Evolutionary conservation across 2,329 filamentous ascomycete species (phyloP), one percentile per base, ranked within the genome.

Genomic region (Penicillium polonicum): DNA sequence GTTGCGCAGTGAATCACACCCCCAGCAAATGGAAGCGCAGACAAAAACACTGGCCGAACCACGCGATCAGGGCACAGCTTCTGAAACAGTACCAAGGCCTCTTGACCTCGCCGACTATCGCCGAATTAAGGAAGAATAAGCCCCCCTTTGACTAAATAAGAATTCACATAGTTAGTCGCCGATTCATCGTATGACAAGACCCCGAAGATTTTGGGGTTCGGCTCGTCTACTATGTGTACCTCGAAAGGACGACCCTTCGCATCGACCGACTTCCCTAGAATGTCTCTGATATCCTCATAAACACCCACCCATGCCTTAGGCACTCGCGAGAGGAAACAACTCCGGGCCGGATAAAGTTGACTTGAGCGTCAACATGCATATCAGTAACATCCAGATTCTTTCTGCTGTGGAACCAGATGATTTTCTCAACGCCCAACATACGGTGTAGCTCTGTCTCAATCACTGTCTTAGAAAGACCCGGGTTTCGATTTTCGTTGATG

Each of bases 1-100:
- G 69, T 71, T 13, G 66, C 57, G 58, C 69, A 72, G 56, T 72
- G 69, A 41, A 71, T 64, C 23, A 68, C 69, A 3, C 69, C 69
- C 2, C 67, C 69, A 35, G 57, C 58, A n/a, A 68, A 54, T 6
- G 68, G 65, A 39, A 71, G 57, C n/a, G 52, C 60, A 55, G 58
- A 60, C 10, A 70, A 57, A 38, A 46, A 53, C 17, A 71, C 64
- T 36, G 60, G 61, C 29, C 45, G 54, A 21, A 70, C 60, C 45
- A 59, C 49, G 8, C 68, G 55, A 10, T 65, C 60, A 9, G 65
- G 65, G 39, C 63, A 69, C 29, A 71, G 31, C 19, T 44, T 56
- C 23, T 63, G 59, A n/a, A 69, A 60, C 33, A 58, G 44, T 15
- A 59, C 61, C 17, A 69, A 27, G 3, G 67, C 69, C 15, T 62